Base-by-base conservation (phyloP, 169 alveolate genomes). In the Eimeria acervulina region DNA sequence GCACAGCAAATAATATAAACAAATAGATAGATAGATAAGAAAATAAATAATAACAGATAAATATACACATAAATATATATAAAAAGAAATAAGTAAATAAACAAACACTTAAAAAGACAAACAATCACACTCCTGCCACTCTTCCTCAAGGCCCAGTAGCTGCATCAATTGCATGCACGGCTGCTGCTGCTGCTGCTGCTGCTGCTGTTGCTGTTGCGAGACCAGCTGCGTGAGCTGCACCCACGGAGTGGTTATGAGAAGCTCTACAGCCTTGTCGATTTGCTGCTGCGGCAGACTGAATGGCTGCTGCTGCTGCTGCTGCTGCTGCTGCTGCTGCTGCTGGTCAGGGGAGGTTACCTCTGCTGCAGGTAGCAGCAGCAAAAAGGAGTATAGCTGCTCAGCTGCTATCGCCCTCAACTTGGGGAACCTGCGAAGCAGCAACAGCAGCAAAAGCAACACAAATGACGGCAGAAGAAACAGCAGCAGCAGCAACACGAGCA, bases 231-330 rank as follows among this genome's bases (percentile, higher is more conserved):
- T 13, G 8, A 90, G 31, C 95, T 90, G 87, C 51, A 90, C 55
- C 95, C 95, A 90, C 10, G 95, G 95, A 23, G 95, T 90, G 59
- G 81, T 44, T 4, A 78, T 90, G 21, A 90, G 95, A n/a, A 90
- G 52, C 68, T 90, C 95, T 19, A 52, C 61, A 6, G 88, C 87
- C 40, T 36, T 85, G 47, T 90, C 95, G 36, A 90, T 40, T 31
- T 90, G 87, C 55, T 66, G 84, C 59, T 90, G 83, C 78, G 38
- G 78, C 63, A 87, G 61, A 31, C 3, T 31, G 68, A 87, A 40
- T 33, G 61, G 66, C 47, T n/a, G 2, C 38, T 47, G 13, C 7
- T 40, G 26, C 42, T 38, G 84, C 84, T 8, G 47, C 2, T 28
- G 23, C 40, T 28, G 23, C 21, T 72, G 28, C 28, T 55, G 13